Percentiles rank a stretch among this genome's conserved stretches.
Evolutionary conservation across 257 asterid genomes (phyloP).

Genomic region (Solanum piurae): DNA sequence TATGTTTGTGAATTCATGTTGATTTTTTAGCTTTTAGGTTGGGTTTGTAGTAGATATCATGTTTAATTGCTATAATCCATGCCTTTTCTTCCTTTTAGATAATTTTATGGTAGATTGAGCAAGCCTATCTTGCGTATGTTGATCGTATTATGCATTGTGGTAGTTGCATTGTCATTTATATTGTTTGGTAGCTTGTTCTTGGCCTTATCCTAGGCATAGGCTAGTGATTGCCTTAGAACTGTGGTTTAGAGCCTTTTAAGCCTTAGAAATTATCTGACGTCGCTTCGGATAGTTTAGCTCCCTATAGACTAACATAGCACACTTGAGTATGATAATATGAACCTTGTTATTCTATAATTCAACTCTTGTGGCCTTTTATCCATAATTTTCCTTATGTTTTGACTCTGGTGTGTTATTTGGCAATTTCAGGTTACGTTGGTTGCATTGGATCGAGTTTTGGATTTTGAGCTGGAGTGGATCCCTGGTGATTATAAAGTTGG

Average conservation of each 20-base stretch:
- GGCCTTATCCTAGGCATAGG: not conserved
- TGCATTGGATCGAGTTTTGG: not conserved
- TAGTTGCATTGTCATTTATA: too few species aligned
- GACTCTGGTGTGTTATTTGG: not conserved
- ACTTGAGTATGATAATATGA: not conserved
- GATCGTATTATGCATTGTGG: not conserved
- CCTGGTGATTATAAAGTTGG: not conserved
- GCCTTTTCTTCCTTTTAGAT: not conserved
- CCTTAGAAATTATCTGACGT: not conserved
- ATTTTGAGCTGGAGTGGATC: not conserved
- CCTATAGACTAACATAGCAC: not conserved
- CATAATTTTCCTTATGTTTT: not conserved
- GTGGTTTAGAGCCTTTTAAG: not conserved
- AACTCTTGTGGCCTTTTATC: not conserved
- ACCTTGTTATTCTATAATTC: not conserved
- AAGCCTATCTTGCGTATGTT: not conserved
- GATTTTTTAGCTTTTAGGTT: not conserved
- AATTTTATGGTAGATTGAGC: not conserved
- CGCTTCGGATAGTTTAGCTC: not conserved
- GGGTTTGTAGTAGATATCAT: not conserved
- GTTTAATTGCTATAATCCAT: not conserved
- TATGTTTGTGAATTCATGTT: not conserved
- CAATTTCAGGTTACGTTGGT: too few species aligned
- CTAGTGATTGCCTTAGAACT: not conserved
- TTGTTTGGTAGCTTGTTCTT: not conserved